Percentiles rank a stretch among this genome's conserved stretches.
Evolutionary conservation across 176 grass and related monocot species (phyloP).

Genomic region (Carex cristatella): DNA sequence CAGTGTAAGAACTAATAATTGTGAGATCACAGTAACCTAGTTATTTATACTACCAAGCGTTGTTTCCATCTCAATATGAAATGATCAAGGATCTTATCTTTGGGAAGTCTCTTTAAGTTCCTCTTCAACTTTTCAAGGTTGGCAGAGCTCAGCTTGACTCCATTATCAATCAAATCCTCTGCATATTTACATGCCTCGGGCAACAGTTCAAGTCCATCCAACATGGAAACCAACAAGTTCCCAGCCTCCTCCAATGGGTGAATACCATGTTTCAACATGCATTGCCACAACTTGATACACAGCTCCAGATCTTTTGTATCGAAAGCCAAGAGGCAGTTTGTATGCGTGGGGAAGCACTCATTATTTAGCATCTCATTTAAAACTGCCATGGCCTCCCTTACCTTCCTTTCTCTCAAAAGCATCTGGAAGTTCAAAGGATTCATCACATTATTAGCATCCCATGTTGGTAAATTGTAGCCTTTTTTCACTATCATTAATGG

Average conservation of each 20-base stretch:
- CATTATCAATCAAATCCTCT: conserved; percentile 75
- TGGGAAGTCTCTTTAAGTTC: conserved; percentile 48
- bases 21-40: neutral
- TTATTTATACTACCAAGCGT: conserved; percentile 20
- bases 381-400: conserved; percentile 42
- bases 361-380: conserved; percentile 92
- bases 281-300: conserved; percentile 59
- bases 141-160: conserved; percentile 61
- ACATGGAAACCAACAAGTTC: conserved; percentile 56
- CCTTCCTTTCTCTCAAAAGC: conserved; percentile 47
- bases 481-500: neutral
- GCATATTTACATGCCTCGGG: conserved; percentile 94
- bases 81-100: conserved; percentile 48
- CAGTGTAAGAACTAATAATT: neutral
- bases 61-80: conserved; percentile 76
- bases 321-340: conserved; percentile 42
- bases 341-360: conserved; percentile 42
- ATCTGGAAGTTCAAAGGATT: conserved; percentile 12
- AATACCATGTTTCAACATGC: conserved; percentile 56
- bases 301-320: conserved; percentile 46
- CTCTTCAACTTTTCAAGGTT: conserved; percentile 68
- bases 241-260: conserved; percentile 58
- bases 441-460: neutral
- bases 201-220: conserved; percentile 42
- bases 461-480: neutral